These are phyloP conservation scores for Zea mays DNA, from an alignment of 176 grass and related monocot genomes.

Conservation along the genomic window Zm-B73-REFERENCE-NAM-5.0 NC_050104.1:137905501-137906000, in stretches of 20 bases:
- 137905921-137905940: slow-evolving; percentile 85
- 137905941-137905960: slow-evolving; percentile 97
- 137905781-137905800: not conserved
- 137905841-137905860: not conserved
- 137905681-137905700: slow-evolving; percentile 84
- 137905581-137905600: not conserved
- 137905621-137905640: too few relatives aligned
- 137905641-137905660: not conserved
- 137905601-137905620: not conserved
- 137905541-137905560: slow-evolving; percentile 65
- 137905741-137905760: slow-evolving; percentile 64
- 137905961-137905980: slow-evolving; percentile 87
- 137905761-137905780: slow-evolving; percentile 55
- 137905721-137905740: slow-evolving; percentile 59
- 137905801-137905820: not conserved
- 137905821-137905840: not conserved
- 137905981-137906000: slow-evolving; percentile 88
- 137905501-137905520: slow-evolving; percentile 86
- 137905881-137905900: slow-evolving; percentile 95
- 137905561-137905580: slow-evolving; percentile 62
- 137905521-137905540: slow-evolving; percentile 58
- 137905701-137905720: slow-evolving; percentile 56
- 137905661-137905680: slow-evolving; percentile 15
- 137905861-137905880: slow-evolving; percentile 45
- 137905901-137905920: slow-evolving; percentile 98